A percentile compares a stretch with the other conserved stretches of the same genome.
These are phyloP conservation scores for Inosperma sp. DNA, from an alignment of 768 basidiomycete genomes.

Conservation along the genomic window DNA sequence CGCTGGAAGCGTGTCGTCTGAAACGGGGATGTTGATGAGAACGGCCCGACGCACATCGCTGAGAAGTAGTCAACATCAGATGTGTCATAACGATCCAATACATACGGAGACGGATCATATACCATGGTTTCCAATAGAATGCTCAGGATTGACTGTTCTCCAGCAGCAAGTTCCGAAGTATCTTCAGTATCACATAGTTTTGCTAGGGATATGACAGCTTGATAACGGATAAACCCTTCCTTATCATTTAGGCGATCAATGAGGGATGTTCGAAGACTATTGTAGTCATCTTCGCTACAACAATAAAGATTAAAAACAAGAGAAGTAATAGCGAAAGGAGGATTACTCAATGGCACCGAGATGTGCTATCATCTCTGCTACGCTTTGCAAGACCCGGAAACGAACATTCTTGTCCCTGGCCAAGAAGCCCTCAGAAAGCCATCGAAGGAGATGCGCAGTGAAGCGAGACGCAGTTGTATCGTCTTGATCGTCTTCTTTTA, in stretches of 20 bases:
- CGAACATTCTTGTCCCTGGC: slow-evolving; percentile 88
- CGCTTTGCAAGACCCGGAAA: slow-evolving; percentile 71
- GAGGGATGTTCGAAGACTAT: slow-evolving; percentile 53
- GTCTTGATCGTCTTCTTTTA: slow-evolving; percentile 54
- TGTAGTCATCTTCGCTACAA: slow-evolving; percentile 80
- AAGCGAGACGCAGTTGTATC: slow-evolving; percentile 69
- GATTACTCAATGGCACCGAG: slow-evolving; percentile 80
- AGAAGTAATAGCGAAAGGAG: background rate
- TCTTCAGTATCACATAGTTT: slow-evolving; percentile 74
- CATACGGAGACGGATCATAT: slow-evolving; percentile 76
- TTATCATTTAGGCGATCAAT: slow-evolving; percentile 76
- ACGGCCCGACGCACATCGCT: slow-evolving; percentile 87
- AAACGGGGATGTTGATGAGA: slow-evolving; percentile 65
- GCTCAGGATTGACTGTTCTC: slow-evolving; percentile 49
- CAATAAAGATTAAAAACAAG: slow-evolving; percentile 4
- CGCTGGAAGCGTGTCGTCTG: slow-evolving; percentile 49
- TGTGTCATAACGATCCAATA: background rate
- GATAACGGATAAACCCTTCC: slow-evolving; percentile 69
- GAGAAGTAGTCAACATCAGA: background rate
- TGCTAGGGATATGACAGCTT: slow-evolving; percentile 75
- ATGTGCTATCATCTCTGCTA: slow-evolving; percentile 73
- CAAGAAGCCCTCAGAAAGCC: slow-evolving; percentile 69
- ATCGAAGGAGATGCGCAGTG: slow-evolving; percentile 54
- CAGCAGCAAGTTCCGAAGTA: slow-evolving; percentile 44
- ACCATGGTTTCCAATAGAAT: slow-evolving; percentile 63